Evolutionary conservation across 208 protist genomes (phyloP), one percentile per base, ranked within the genome.

Genomic region (Crithidia bombi): DNA sequence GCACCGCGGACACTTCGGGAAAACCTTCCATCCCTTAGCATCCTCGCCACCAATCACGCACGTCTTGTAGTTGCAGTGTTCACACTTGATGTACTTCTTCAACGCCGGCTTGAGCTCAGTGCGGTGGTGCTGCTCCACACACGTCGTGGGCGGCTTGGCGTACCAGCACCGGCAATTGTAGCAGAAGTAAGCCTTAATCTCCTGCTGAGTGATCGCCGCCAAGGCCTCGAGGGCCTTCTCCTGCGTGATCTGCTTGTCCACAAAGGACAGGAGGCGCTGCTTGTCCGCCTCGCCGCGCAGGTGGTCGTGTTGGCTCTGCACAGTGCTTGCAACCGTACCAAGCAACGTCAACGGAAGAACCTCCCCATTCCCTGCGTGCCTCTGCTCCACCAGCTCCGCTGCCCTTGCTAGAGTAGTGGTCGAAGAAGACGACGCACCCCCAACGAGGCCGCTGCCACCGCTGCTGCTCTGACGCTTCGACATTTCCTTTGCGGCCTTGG

Each of bases 51-150:
- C 71, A 33, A 95, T 68, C 17, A 92, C 56, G 46, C 79, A 86
- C 11, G 83, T 92, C 68, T 90, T 92, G 78, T 92, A 91, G 30
- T 52, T 38, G 73, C 90, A 95, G 61, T 87, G 78, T 46, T 85
- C 79, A 68, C 90, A 95, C 68, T 86, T 73, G 68, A 91, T 83
- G 63, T 85, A 92, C 65, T 79, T 81, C 56, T 87, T 81, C 43
- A 78, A 65, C 15, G 90, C 87, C 21, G 75, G 43, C 36, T 63
- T 75, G 52, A 69, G 38, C 74, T 89, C 79, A 5, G 83, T 43
- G 11, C 71, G 71, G 74, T 95, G 90, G 28, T 79, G 69, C 35
- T 75, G 73, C 58, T 75, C 73, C 32, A 78, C 67, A 33, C 90
- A 95, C 6, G 71, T 67, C 12, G 82, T 82, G 15, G 87, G 86